These are phyloP conservation scores for Penicillium salamii DNA, from an alignment of 495 filamentous ascomycete genomes.

Conservation along the genomic window DNA sequence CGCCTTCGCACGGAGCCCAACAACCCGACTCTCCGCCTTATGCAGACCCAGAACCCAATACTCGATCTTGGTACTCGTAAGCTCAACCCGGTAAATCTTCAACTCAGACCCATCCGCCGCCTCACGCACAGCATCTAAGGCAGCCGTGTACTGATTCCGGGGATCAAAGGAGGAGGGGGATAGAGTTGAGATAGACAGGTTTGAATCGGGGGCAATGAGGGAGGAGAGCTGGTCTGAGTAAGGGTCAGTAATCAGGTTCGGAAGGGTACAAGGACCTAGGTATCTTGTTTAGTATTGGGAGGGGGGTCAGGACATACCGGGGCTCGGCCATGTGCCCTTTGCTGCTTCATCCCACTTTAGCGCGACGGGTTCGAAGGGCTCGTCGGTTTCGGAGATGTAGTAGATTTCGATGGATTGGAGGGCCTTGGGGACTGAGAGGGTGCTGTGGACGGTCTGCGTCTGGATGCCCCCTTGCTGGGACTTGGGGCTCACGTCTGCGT, in stretches of 20 bases:
- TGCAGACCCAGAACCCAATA: slow-evolving; percentile 72
- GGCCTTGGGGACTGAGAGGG: slow-evolving; percentile 50
- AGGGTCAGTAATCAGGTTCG: too few species aligned
- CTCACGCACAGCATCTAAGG: slow-evolving; percentile 31
- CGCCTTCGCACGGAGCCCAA: slow-evolving; percentile 72
- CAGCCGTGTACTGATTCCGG: slow-evolving; percentile 32
- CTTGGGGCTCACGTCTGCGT: slow-evolving; percentile 57
- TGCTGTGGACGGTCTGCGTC: slow-evolving; percentile 50
- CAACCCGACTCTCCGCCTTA: slow-evolving; percentile 52
- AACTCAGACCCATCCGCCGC: slow-evolving; percentile 52
- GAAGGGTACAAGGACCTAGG: too few species aligned
- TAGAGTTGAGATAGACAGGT: slow-evolving; percentile 37
- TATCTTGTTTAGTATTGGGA: too few species aligned
- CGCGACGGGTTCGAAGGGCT: slow-evolving; percentile 74
- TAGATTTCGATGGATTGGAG: slow-evolving; percentile 58
- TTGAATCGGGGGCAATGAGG: slow-evolving; percentile 33
- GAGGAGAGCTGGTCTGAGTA: slow-evolving; percentile 35
- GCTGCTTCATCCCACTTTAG: slow-evolving; percentile 57
- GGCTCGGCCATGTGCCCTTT: slow-evolving; percentile 54
- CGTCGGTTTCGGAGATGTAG: slow-evolving; percentile 79
- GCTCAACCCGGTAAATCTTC: slow-evolving; percentile 66
- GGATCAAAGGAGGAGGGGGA: slow-evolving; percentile 41
- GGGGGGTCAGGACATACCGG: slow-evolving; percentile 45
- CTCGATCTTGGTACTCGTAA: slow-evolving; percentile 61
- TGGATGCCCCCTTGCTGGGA: slow-evolving; percentile 27